Evolutionary conservation across 2,329 filamentous ascomycete genomes (phyloP).

Genomic region (Ophiostoma pallidulum): DNA sequence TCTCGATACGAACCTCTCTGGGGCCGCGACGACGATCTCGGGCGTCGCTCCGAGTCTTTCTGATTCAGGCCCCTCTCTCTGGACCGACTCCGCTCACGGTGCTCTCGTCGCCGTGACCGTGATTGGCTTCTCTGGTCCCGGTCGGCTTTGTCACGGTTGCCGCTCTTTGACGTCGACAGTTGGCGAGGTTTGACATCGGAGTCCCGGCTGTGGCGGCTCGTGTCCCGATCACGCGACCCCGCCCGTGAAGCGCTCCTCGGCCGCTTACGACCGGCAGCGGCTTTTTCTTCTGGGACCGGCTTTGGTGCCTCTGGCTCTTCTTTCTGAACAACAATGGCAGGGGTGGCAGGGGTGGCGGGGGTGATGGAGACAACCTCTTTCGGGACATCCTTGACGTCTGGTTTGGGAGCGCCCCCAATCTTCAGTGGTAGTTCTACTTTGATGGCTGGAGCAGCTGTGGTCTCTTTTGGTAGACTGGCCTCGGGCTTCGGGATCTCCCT

Average conservation of each 20-base stretch:
- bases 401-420: neutral
- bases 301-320: constrained; percentile 18
- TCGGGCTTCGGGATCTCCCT: constrained; percentile 6
- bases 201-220: constrained; percentile 22
- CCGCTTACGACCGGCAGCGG: neutral
- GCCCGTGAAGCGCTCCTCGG: constrained; percentile 22
- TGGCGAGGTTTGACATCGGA: constrained; percentile 20
- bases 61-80: neutral
- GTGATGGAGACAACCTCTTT: too few species aligned
- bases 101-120: neutral
- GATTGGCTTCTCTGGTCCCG: constrained; percentile 8
- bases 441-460: neutral
- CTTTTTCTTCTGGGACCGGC: neutral
- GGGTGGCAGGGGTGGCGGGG: neutral
- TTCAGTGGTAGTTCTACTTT: too few species aligned
- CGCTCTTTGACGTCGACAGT: constrained; percentile 14
- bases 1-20: constrained; percentile 5
- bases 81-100: neutral
- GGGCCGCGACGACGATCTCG: constrained; percentile 12
- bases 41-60: neutral
- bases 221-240: constrained; percentile 22
- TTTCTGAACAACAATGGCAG: constrained; percentile 21
- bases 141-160: constrained; percentile 18
- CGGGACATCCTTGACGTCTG: neutral
- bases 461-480: neutral